These are phyloP conservation scores for Trichosporon asahii DNA, from an alignment of 1,284 basidiomycete genomes.

Conservation along the genomic window DNA sequence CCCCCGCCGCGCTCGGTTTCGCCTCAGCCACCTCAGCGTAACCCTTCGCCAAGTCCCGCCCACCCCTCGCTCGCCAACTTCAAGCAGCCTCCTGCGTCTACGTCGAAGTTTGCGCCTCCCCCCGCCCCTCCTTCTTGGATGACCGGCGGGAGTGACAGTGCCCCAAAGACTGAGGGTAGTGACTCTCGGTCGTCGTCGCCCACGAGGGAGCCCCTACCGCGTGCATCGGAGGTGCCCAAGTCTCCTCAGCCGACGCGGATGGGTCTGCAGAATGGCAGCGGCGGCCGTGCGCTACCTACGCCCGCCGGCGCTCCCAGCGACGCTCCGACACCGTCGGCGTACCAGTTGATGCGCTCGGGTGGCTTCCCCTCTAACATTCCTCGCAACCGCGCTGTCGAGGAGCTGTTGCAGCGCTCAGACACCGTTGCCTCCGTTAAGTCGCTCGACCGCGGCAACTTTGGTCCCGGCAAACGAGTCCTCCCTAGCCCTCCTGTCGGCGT, in stretches of 20 bases:
- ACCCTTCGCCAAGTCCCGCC: background rate
- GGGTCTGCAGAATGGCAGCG: background rate
- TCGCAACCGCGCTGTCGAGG: constrained; percentile 11
- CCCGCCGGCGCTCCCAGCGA: background rate
- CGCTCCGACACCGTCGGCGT: background rate
- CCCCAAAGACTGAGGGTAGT: background rate
- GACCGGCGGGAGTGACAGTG: background rate
- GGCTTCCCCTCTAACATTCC: background rate
- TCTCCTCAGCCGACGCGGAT: background rate
- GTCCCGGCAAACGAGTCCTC: constrained; percentile 33
- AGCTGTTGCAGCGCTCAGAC: constrained; percentile 42
- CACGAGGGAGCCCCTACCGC: background rate
- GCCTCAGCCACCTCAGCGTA: background rate
- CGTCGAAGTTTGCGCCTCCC: background rate
- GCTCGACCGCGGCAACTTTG: constrained; percentile 39
- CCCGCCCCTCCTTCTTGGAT: background rate
- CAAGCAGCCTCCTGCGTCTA: background rate
- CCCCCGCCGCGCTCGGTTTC: background rate
- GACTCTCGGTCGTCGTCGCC: background rate
- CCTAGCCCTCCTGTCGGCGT: constrained; percentile 45
- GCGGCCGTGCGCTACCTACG: background rate
- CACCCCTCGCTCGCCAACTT: background rate
- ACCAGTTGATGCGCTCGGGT: background rate
- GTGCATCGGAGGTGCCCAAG: background rate
- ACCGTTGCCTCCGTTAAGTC: constrained; percentile 48